Conservation (phyloP, 768 basidiomycete species). For the Trametes cingulata region DNA sequence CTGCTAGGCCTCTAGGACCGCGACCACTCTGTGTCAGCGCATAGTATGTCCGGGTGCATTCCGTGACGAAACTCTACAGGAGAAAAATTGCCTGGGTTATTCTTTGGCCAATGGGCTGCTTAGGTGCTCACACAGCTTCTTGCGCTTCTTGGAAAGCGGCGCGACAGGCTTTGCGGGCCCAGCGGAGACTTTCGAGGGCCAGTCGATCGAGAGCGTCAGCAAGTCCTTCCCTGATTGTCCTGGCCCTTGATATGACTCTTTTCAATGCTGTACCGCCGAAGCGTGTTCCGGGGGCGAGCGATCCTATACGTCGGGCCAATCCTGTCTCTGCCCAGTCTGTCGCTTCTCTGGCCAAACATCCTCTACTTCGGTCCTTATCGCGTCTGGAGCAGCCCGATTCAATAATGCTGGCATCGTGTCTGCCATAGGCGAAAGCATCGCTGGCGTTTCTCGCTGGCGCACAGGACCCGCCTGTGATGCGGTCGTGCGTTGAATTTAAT, state of each 20-base stretch:
- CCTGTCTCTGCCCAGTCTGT: neutral
- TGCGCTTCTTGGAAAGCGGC: conserved; percentile 13
- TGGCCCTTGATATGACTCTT: conserved; percentile 18
- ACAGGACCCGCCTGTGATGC: neutral
- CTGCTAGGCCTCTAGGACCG: neutral
- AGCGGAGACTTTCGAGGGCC: conserved; percentile 3
- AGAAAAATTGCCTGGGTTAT: neutral
- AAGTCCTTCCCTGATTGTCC: conserved; percentile 12
- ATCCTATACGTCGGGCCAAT: conserved; percentile 10
- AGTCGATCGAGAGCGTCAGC: conserved; percentile 10
- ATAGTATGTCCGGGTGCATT: neutral
- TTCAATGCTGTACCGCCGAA: conserved; percentile 3
- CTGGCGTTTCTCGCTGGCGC: neutral
- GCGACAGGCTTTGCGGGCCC: conserved; percentile 8
- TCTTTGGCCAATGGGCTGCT: neutral
- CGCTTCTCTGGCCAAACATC: conserved; percentile 10
- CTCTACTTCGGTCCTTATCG: conserved; percentile 16
- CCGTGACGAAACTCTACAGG: neutral
- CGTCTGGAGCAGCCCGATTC: conserved; percentile 10
- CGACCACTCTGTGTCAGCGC: neutral
- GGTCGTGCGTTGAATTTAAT: neutral
- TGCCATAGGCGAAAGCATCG: conserved; percentile 9
- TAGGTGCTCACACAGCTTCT: conserved; percentile 12
- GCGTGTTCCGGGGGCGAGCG: conserved; percentile 7
- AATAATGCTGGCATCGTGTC: conserved; percentile 14